These are phyloP conservation scores for Sanghuangporus sanghuang DNA, from an alignment of 1,284 basidiomycete species.

Conservation along the genomic window DNA sequence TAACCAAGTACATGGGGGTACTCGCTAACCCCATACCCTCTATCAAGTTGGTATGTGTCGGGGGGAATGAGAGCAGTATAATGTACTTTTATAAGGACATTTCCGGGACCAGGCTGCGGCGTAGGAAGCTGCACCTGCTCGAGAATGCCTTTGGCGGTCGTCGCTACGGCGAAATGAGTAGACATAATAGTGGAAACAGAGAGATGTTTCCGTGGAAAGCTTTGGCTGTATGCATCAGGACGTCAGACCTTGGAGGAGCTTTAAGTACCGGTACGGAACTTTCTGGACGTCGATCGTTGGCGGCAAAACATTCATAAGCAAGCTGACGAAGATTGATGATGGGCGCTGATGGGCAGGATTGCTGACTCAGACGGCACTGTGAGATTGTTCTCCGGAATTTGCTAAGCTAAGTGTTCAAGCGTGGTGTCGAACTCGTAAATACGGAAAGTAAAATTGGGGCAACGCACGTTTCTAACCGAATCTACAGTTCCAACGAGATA, in stretches of 20 bases:
- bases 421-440: too few species aligned
- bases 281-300: not conserved
- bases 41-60: slow-evolving; percentile 38
- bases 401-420: too few species aligned
- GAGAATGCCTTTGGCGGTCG: slow-evolving; percentile 31
- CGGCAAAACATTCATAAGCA: not conserved
- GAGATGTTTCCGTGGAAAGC: not conserved
- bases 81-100: slow-evolving; percentile 43
- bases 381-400: too few species aligned
- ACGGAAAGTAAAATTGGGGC: not conserved
- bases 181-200: slow-evolving; percentile 16
- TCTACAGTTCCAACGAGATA: not conserved
- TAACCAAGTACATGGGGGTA: slow-evolving; percentile 39
- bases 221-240: not conserved
- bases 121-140: slow-evolving; percentile 38
- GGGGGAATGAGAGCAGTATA: slow-evolving; percentile 39
- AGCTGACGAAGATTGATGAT: too few species aligned
- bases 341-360: too few species aligned
- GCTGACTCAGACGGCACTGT: too few species aligned
- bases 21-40: slow-evolving; percentile 28
- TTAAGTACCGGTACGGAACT: not conserved
- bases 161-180: slow-evolving; percentile 37
- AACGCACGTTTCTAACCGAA: not conserved
- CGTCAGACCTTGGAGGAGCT: not conserved
- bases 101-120: slow-evolving; percentile 31